phyloP scores from a whole-genome alignment of 768 basidiomycete species.

The Phlebiopsis flavidoalba region DNA sequence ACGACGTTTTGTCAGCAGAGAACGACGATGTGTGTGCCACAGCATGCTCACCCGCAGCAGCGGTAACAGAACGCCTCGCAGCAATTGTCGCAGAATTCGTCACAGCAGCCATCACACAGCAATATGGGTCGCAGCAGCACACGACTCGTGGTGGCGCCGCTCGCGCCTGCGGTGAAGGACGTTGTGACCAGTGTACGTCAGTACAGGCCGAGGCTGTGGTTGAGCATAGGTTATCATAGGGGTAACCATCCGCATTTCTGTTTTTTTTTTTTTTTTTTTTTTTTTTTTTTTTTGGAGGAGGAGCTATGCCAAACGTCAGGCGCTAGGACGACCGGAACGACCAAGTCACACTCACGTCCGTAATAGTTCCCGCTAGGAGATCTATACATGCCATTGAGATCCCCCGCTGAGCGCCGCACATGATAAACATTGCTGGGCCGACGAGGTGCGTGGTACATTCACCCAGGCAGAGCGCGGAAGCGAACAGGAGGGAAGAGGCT shows the following conservation, averaged over 20 bases:
- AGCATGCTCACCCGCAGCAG: conserved; percentile 4
- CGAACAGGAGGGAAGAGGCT: not conserved
- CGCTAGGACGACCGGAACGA: not conserved
- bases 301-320: conserved; percentile 5
- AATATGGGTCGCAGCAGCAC: conserved; percentile 14
- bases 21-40: too few relatives aligned
- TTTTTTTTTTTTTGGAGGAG: too few relatives aligned
- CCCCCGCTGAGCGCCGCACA: conserved; percentile 14
- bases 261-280: too few relatives aligned
- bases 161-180: conserved; percentile 10
- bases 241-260: conserved; percentile 22
- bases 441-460: conserved; percentile 18
- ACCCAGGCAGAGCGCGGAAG: not conserved
- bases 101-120: conserved; percentile 13
- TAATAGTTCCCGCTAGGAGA: conserved; percentile 19
- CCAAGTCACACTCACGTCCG: conserved; percentile 15
- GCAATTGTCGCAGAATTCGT: conserved; percentile 13
- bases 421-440: conserved; percentile 21
- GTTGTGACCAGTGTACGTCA: conserved; percentile 18
- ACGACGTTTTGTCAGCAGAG: not conserved
- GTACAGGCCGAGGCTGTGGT: conserved; percentile 18
- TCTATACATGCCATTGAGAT: conserved; percentile 17
- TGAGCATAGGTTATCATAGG: conserved; percentile 16
- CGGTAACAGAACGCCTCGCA: conserved; percentile 12
- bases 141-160: not conserved